Evolutionary conservation across 2,329 filamentous ascomycete genomes (phyloP).

Genomic region (Colletotrichum cordylinicola): DNA sequence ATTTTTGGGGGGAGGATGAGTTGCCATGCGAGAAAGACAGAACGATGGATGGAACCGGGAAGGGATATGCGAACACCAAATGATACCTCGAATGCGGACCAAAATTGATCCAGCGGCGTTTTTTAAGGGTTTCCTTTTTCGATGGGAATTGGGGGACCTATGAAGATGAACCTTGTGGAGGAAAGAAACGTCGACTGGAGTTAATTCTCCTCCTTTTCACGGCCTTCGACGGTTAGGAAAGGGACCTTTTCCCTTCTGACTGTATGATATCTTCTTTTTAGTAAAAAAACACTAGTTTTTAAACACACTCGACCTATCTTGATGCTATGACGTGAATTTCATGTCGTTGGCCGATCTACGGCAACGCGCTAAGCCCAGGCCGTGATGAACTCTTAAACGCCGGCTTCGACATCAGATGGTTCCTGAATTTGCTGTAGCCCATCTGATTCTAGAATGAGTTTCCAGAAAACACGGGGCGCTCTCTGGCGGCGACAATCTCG

Average conservation of each 20-base stretch:
- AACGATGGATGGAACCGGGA: neutral
- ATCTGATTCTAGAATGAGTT: neutral
- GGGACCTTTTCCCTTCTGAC: neutral
- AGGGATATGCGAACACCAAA: neutral
- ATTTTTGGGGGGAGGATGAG: neutral
- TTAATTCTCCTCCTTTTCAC: neutral
- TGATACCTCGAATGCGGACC: conserved; percentile 18
- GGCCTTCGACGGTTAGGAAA: neutral
- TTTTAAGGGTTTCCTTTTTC: neutral
- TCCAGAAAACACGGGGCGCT: neutral
- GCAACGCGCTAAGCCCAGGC: neutral
- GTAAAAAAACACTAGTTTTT: neutral
- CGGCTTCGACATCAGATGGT: neutral
- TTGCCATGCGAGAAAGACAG: neutral
- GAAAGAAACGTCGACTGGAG: neutral
- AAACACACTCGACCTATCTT: neutral
- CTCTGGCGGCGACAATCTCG: neutral
- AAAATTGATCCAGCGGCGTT: neutral
- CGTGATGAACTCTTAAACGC: neutral
- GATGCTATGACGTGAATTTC: neutral
- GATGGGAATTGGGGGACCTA: neutral
- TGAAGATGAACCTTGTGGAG: neutral
- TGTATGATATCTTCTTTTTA: neutral
- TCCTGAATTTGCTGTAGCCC: neutral
- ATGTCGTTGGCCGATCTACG: neutral